Evolutionary conservation across 2,329 filamentous ascomycete genomes (phyloP).

Genomic region (Achaetomium macrosporum): DNA sequence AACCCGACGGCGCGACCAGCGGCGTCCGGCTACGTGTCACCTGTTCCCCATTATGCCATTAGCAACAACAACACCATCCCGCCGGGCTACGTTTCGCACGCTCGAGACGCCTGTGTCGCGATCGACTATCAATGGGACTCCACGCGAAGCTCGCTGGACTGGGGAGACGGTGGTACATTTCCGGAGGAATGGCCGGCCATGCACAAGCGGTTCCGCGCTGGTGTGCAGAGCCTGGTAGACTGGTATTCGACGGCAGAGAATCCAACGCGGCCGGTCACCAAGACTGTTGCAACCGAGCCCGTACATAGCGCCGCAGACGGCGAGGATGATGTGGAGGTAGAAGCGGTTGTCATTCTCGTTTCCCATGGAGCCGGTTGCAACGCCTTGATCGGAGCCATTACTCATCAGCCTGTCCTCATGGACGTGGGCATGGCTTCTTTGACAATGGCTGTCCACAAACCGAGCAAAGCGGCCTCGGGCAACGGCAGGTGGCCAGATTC

Average conservation of each 20-base stretch:
- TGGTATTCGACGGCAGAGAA: constrained; percentile 66
- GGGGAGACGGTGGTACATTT: constrained; percentile 81
- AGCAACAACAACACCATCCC: constrained; percentile 78
- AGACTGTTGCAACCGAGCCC: constrained; percentile 39
- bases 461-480: constrained; percentile 31
- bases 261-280: constrained; percentile 47
- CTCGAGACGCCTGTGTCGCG: constrained; percentile 74
- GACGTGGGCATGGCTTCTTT: constrained; percentile 87
- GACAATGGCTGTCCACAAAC: constrained; percentile 73
- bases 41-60: constrained; percentile 76
- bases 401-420: constrained; percentile 82
- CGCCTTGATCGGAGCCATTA: constrained; percentile 85
- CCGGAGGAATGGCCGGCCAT: constrained; percentile 95
- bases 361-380: constrained; percentile 97
- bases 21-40: constrained; percentile 57
- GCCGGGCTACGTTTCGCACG: constrained; percentile 81
- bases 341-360: constrained; percentile 78
- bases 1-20: background rate
- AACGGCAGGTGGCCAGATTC: constrained; percentile 3
- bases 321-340: constrained; percentile 51
- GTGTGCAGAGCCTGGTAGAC: constrained; percentile 69
- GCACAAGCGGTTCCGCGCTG: constrained; percentile 82
- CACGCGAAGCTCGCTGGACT: constrained; percentile 68
- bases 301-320: constrained; percentile 30
- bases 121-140: constrained; percentile 98